Evolutionary conservation across 208 protist genomes (phyloP).

Genomic region (Leptomonas pyrrhocoris): DNA sequence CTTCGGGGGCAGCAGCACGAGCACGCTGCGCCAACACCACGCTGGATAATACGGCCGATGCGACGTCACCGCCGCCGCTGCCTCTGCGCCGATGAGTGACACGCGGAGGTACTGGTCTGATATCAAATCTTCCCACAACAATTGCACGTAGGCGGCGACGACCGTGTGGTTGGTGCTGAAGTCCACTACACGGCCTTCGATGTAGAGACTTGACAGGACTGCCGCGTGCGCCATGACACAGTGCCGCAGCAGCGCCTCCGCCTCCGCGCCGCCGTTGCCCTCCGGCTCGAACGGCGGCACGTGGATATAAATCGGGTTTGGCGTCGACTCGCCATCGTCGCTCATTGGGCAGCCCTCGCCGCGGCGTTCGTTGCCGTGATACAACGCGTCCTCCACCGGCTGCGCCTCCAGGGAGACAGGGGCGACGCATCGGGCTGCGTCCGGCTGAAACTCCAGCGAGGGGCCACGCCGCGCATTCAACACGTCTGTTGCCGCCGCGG

Average conservation of each 20-base stretch:
- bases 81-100: slow-evolving; percentile 3
- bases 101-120: slow-evolving; percentile 40
- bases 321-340: slow-evolving; percentile 37
- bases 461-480: neutral
- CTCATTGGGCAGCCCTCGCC: slow-evolving; percentile 76
- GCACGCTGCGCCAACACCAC: slow-evolving; percentile 44
- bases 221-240: slow-evolving; percentile 77
- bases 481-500: neutral
- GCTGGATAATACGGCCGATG: slow-evolving; percentile 52
- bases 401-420: slow-evolving; percentile 45
- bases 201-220: slow-evolving; percentile 67
- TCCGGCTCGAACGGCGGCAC: slow-evolving; percentile 5
- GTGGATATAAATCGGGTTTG: slow-evolving; percentile 58
- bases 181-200: slow-evolving; percentile 66
- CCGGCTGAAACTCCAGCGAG: slow-evolving; percentile 24
- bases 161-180: slow-evolving; percentile 52
- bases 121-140: slow-evolving; percentile 60
- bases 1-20: slow-evolving; percentile 59
- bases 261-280: neutral
- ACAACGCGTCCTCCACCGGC: slow-evolving; percentile 49
- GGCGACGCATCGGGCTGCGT: slow-evolving; percentile 31
- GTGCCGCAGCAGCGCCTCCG: slow-evolving; percentile 24
- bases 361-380: slow-evolving; percentile 66
- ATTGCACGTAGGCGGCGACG: slow-evolving; percentile 59
- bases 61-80: neutral